Conservation (phyloP, 1,284 basidiomycete genomes). For the Cutaneotrichosporon mucoides region DNA sequence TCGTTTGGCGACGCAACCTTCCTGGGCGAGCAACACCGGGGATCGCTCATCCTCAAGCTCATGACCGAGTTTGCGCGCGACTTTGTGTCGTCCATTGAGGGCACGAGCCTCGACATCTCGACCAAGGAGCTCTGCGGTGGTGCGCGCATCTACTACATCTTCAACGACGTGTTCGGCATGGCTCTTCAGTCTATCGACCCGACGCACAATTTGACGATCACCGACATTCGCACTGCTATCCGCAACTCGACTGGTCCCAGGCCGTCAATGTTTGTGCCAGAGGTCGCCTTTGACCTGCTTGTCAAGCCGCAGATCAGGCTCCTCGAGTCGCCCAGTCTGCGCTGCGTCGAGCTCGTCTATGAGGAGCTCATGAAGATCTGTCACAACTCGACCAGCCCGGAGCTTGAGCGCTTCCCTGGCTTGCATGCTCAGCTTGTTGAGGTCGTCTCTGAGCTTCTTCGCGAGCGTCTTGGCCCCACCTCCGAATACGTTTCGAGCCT, state of each 20-base stretch:
- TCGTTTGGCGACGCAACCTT: slow-evolving; percentile 92
- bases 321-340: slow-evolving; percentile 84
- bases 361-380: slow-evolving; percentile 99
- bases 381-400: slow-evolving; percentile 91
- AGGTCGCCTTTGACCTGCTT: slow-evolving; percentile 93
- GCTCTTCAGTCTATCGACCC: slow-evolving; percentile 88
- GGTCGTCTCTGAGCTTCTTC: slow-evolving; percentile 88
- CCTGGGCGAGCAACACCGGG: slow-evolving; percentile 85
- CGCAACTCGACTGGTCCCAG: slow-evolving; percentile 96
- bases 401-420: slow-evolving; percentile 93
- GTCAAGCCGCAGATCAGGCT: slow-evolving; percentile 99
- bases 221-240: slow-evolving; percentile 97
- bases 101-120: slow-evolving; percentile 93
- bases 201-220: slow-evolving; percentile 81
- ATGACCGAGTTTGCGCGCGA: slow-evolving; percentile 99
- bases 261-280: slow-evolving; percentile 94
- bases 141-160: slow-evolving; percentile 98
- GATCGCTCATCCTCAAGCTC: slow-evolving; percentile 79
- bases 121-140: slow-evolving; percentile 99
- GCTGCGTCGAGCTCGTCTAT: slow-evolving; percentile 97
- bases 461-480: slow-evolving; percentile 92
- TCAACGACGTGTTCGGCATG: slow-evolving; percentile 96
- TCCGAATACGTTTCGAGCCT: slow-evolving; percentile 93
- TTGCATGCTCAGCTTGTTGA: slow-evolving; percentile 93
- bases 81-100: slow-evolving; percentile 96